A percentile compares a stretch with the other conserved stretches of the same genome.
Conservation (phyloP, 2,329 filamentous ascomycete species). For the Penicillium fuscoglaucum region DNA sequence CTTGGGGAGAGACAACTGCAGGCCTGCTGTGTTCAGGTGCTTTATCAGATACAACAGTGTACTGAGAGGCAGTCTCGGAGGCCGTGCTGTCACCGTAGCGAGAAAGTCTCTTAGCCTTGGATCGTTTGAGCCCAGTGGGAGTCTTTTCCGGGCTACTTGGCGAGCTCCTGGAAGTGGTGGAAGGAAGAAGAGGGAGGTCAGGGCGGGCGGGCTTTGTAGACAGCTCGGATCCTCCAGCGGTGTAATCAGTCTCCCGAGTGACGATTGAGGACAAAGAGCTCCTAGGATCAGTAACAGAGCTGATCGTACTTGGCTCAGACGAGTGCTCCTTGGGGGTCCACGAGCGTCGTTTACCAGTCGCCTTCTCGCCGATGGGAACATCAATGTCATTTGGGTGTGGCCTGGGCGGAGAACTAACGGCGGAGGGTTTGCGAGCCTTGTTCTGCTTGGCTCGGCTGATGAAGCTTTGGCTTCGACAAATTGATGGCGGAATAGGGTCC, state of each 20-base stretch:
- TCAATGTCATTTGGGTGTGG: conserved; percentile 56
- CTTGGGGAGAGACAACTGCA: conserved; percentile 7
- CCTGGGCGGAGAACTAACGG: conserved; percentile 24
- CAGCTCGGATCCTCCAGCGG: conserved; percentile 25
- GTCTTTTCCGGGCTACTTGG: conserved; percentile 32
- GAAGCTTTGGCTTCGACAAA: conserved; percentile 57
- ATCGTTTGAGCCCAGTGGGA: conserved; percentile 39
- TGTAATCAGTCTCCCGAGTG: conserved; percentile 39
- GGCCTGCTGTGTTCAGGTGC: conserved; percentile 15
- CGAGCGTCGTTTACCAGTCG: conserved; percentile 45
- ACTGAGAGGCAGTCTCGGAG: conserved; percentile 29
- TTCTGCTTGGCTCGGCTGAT: conserved; percentile 44
- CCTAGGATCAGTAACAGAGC: conserved; percentile 30
- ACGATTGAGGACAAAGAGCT: conserved; percentile 33
- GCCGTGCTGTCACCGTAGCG: conserved; percentile 38
- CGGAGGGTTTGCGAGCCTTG: conserved; percentile 28
- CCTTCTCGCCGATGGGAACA: conserved; percentile 61
- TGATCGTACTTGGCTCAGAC: conserved; percentile 36
- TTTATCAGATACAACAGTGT: conserved; percentile 25
- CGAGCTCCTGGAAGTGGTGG: conserved; percentile 17
- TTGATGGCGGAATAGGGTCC: conserved; percentile 60
- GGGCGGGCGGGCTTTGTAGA: conserved; percentile 25
- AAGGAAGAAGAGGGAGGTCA: conserved; percentile 35
- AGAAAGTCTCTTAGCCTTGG: conserved; percentile 44
- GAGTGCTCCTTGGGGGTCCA: conserved; percentile 30